Conservation (phyloP, 768 basidiomycete species). For the Trametes cingulata region DNA sequence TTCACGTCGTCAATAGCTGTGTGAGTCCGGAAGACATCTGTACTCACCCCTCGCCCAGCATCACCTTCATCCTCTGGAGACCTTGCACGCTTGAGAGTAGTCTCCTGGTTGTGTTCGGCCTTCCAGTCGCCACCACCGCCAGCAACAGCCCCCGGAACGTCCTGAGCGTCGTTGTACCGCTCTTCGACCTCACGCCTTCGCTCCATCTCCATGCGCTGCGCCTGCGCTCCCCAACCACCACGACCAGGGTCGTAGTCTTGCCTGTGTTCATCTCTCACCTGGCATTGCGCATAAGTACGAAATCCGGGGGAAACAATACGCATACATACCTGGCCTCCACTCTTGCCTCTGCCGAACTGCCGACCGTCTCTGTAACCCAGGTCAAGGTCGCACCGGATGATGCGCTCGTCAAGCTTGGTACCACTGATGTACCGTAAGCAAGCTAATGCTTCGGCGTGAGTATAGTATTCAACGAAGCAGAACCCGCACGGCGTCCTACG, state of each 20-base stretch:
- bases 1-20: conserved; percentile 7
- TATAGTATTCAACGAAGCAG: conserved; percentile 96
- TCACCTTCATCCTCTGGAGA: conserved; percentile 82
- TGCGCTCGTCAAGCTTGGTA: conserved; percentile 98
- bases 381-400: conserved; percentile 97
- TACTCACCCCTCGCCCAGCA: conserved; percentile 52
- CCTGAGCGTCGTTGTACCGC: conserved; percentile 79
- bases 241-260: conserved; percentile 97
- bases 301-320: background rate
- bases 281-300: conserved; percentile 14
- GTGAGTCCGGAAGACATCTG: background rate
- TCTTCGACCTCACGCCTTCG: conserved; percentile 83
- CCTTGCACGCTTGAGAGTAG: conserved; percentile 64
- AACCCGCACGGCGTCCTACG: conserved; percentile 88
- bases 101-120: conserved; percentile 47
- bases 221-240: conserved; percentile 92
- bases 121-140: conserved; percentile 88
- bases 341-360: conserved; percentile 96
- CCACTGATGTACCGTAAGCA: conserved; percentile 94
- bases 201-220: conserved; percentile 71
- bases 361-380: conserved; percentile 94
- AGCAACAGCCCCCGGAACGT: conserved; percentile 79
- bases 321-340: conserved; percentile 78
- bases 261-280: conserved; percentile 91
- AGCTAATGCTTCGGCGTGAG: conserved; percentile 89